Evolutionary conservation across 495 filamentous ascomycete species (phyloP).

Genomic region (Penicillium paradoxum): DNA sequence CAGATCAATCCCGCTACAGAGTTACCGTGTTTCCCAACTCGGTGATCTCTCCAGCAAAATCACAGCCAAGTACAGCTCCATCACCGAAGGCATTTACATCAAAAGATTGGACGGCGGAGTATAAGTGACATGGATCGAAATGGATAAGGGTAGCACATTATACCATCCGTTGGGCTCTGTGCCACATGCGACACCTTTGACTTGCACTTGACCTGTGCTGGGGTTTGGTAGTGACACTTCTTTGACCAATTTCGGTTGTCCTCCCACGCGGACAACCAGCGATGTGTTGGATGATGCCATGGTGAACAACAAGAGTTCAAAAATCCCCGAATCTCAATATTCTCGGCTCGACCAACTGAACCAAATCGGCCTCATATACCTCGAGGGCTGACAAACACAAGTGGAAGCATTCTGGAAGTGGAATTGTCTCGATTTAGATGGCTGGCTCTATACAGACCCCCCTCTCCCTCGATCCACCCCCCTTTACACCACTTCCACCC

Average conservation of each 20-base stretch:
- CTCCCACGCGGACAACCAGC: neutral
- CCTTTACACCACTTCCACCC: no score
- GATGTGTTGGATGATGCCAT: neutral
- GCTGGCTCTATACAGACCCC: no score
- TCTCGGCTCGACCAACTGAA: no score
- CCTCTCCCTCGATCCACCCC: no score
- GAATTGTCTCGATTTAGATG: neutral
- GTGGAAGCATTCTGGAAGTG: neutral
- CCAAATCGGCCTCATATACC: neutral
- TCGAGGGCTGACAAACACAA: neutral
- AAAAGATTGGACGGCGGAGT: constrained; percentile 19
- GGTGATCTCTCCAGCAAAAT: constrained; percentile 48
- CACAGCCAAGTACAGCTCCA: constrained; percentile 44
- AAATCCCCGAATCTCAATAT: no score
- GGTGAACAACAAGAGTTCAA: neutral
- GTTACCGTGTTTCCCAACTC: constrained; percentile 46
- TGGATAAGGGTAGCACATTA: neutral
- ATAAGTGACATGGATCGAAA: neutral
- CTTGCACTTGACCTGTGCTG: constrained; percentile 5
- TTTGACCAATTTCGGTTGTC: neutral
- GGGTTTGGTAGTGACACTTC: neutral
- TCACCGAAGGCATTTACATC: constrained; percentile 26
- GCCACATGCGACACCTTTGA: constrained; percentile 27
- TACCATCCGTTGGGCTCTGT: constrained; percentile 30
- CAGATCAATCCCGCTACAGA: constrained; percentile 24